Percentiles rank a stretch among this genome's conserved stretches.
Evolutionary conservation across 140 eudicot genomes (phyloP).

Genomic region (Oenanthe javanica): DNA sequence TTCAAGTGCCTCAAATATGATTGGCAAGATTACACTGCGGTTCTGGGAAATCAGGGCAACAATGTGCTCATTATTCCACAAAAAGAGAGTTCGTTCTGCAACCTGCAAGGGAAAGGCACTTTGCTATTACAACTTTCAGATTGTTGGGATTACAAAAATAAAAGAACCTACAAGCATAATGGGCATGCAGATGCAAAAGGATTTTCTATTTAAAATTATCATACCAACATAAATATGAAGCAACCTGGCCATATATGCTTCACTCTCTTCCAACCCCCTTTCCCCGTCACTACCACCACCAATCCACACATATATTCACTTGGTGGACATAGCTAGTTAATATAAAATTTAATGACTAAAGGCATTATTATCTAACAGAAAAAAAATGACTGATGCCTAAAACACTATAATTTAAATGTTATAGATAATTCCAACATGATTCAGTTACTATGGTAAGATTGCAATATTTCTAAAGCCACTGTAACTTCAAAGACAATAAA

Average conservation of each 20-base stretch:
- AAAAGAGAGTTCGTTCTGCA: slow-evolving; percentile 35
- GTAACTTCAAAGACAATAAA: background rate
- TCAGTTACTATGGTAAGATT: background rate
- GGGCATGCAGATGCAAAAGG: background rate
- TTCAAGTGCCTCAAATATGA: slow-evolving; percentile 35
- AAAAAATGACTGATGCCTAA: background rate
- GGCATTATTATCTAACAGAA: background rate
- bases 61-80: slow-evolving; percentile 37
- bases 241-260: slow-evolving; percentile 1
- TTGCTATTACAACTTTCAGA: background rate
- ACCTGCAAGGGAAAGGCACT: slow-evolving; percentile 14
- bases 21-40: slow-evolving; percentile 26
- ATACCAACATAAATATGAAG: background rate
- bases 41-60: slow-evolving; percentile 30
- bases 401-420: background rate
- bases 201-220: background rate
- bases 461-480: background rate
- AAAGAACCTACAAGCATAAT: background rate
- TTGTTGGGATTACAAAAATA: background rate
- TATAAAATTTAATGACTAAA: background rate
- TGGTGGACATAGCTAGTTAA: background rate
- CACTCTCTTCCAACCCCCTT: background rate
- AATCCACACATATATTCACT: background rate
- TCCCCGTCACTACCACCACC: background rate
- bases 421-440: background rate